These are phyloP conservation scores for Fusarium papillatum DNA, from an alignment of 2,329 filamentous ascomycete species.

Conservation along the genomic window DNA sequence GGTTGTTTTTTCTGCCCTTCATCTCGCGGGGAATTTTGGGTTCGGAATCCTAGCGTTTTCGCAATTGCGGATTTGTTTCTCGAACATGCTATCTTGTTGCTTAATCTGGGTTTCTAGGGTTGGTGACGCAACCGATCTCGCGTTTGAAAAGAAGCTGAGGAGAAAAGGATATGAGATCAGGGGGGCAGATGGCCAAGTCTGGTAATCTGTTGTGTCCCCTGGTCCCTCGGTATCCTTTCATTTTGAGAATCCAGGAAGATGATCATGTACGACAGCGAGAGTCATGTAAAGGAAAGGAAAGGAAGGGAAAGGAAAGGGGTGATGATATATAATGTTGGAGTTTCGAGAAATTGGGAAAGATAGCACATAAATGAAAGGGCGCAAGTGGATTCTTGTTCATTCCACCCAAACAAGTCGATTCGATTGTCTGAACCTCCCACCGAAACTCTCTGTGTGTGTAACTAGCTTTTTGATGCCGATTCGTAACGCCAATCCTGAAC, in stretches of 20 bases:
- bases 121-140: not conserved
- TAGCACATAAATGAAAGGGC: conserved; percentile 31
- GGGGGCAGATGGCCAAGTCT: not conserved
- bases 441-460: conserved; percentile 12
- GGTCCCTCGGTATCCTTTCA: conserved; percentile 43
- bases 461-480: conserved; percentile 41
- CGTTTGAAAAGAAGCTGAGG: conserved; percentile 2
- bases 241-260: conserved; percentile 15
- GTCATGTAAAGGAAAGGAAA: conserved; percentile 29
- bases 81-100: conserved; percentile 17
- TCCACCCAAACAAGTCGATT: conserved; percentile 24
- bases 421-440: conserved; percentile 27
- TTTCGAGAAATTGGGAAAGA: conserved; percentile 32
- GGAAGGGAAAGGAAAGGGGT: conserved; percentile 27
- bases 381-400: conserved; percentile 36
- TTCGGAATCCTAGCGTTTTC: conserved; percentile 33
- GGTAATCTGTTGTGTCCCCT: conserved; percentile 10
- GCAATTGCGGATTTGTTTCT: conserved; percentile 21
- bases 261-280: conserved; percentile 38
- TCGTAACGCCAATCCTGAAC: conserved; percentile 48
- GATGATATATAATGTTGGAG: conserved; percentile 38
- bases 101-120: conserved; percentile 9
- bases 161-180: not conserved
- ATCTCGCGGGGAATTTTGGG: conserved; percentile 12
- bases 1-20: conserved; percentile 20